Evolutionary conservation across 768 basidiomycete genomes (phyloP).

Genomic region (Serendipita indica): DNA sequence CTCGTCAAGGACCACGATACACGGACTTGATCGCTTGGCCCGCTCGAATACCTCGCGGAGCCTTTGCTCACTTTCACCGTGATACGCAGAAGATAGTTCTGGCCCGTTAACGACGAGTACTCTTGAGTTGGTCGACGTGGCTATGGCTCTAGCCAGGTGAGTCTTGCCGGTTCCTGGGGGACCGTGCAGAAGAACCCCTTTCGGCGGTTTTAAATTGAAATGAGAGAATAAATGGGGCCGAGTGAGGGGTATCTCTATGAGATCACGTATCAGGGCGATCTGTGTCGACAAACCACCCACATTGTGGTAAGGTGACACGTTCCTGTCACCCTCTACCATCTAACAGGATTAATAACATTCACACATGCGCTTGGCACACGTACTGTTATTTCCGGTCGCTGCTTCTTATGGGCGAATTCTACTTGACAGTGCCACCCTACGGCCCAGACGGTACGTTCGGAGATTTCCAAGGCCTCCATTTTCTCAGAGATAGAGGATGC

Average conservation of each 20-base stretch:
- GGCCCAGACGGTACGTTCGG: background rate
- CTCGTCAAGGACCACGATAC: constrained; percentile 90
- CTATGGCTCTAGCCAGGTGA: constrained; percentile 86
- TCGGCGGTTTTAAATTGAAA: constrained; percentile 90
- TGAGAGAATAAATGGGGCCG: constrained; percentile 68
- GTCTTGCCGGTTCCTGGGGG: constrained; percentile 98
- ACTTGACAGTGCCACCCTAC: background rate
- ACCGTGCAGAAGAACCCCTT: constrained; percentile 86
- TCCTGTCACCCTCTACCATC: constrained; percentile 18
- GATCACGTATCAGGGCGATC: constrained; percentile 69
- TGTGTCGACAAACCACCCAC: constrained; percentile 84
- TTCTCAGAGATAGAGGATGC: no score
- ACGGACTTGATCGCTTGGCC: constrained; percentile 68
- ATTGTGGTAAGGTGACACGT: constrained; percentile 44
- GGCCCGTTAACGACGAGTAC: constrained; percentile 94
- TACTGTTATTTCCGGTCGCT: background rate
- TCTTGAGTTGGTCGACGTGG: constrained; percentile 67
- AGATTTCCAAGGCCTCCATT: no score
- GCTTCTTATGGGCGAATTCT: background rate
- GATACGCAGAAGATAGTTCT: constrained; percentile 87
- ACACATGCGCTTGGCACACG: no score
- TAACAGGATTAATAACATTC: constrained; percentile 14
- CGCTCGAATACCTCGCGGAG: constrained; percentile 81
- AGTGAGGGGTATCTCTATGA: constrained; percentile 73
- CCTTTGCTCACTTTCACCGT: constrained; percentile 90